Base-by-base conservation (phyloP, 345 rosid species). In the Kandelia obovata region DNA sequence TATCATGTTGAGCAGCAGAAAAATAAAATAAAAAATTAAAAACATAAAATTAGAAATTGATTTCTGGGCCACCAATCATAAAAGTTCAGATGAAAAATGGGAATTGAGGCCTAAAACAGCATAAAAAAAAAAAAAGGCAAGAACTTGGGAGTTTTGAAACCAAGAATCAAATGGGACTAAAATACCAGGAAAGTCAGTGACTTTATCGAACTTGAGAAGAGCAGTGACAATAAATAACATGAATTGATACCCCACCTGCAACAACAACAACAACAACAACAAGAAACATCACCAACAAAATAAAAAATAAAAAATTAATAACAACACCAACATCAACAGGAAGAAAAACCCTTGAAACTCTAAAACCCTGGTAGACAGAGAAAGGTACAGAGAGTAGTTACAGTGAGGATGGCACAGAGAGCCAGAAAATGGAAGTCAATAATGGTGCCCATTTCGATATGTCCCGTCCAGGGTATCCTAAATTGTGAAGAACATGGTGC, bases 141-240 rank as follows among this genome's bases (percentile, higher is more conserved):
- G 23, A 3, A 57, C 43, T 35, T 35, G 1, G 30, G 30, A 28
- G 30, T 2, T 28, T 28, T 35, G 1, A 35, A 35, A 35, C 10
- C 43, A 35, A 7, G 43, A 39, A 60, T 16, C 47, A 11, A 47
- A n/a, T 32, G 31, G 6, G 56, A 61, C 5, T 65, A 9, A 53
- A 47, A 20, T 86, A 91, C 98, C 97, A 2, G 96, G 96, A 78
- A 94, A 88, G 83, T 91, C 98, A 31, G 95, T 94, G 82, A 91
- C 91, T 86, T 91, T 87, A 81, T 94, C 95, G 70, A 85, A 77
- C 81, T 87, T 91, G 81, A 87, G 89, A 71, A 88, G 82, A 71
- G 95, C 95, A 53, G 95, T 87, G 89, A 94, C 73, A 58, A 88
- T 64, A 68, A 89, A 94, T 82, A 94, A 91, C 53, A 88, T 43